Evolutionary conservation across 2,329 filamentous ascomycete genomes (phyloP).

Genomic region (Aspergillus fischeri): DNA sequence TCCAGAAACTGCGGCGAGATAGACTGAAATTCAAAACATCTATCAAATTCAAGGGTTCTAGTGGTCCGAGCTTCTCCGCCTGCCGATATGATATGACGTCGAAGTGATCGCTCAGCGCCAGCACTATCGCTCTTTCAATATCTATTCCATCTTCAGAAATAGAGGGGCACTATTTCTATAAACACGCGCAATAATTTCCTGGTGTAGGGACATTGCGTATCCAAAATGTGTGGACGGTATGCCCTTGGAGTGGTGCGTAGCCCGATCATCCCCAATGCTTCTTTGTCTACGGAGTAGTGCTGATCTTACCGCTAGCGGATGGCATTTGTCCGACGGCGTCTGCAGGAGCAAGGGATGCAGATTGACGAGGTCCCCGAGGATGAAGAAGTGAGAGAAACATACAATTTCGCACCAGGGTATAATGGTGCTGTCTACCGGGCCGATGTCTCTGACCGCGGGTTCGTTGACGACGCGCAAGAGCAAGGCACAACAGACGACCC

Average conservation of each 20-base stretch:
- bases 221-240: constrained; percentile 66
- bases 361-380: constrained; percentile 69
- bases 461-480: constrained; percentile 2
- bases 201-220: neutral
- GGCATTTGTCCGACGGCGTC: constrained; percentile 67
- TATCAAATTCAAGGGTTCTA: constrained; percentile 5
- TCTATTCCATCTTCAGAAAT: neutral
- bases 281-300: neutral
- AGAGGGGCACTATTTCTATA: neutral
- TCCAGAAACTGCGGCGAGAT: constrained; percentile 1
- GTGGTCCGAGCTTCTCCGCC: constrained; percentile 26
- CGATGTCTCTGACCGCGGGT: constrained; percentile 59
- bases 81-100: constrained; percentile 21
- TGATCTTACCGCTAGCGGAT: constrained; percentile 57
- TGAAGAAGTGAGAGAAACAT: constrained; percentile 67
- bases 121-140: neutral
- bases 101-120: constrained; percentile 1
- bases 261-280: neutral
- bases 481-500: constrained; percentile 39
- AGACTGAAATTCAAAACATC: constrained; percentile 4
- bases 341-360: constrained; percentile 70
- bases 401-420: constrained; percentile 90
- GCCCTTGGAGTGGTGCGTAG: constrained; percentile 57
- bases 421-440: constrained; percentile 83
- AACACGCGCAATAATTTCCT: neutral